Percentiles rank a stretch among this genome's conserved stretches.
These are phyloP conservation scores for Rhodosorus marinus DNA, from an alignment of 23 red algal species.

Conservation along the genomic window DNA sequence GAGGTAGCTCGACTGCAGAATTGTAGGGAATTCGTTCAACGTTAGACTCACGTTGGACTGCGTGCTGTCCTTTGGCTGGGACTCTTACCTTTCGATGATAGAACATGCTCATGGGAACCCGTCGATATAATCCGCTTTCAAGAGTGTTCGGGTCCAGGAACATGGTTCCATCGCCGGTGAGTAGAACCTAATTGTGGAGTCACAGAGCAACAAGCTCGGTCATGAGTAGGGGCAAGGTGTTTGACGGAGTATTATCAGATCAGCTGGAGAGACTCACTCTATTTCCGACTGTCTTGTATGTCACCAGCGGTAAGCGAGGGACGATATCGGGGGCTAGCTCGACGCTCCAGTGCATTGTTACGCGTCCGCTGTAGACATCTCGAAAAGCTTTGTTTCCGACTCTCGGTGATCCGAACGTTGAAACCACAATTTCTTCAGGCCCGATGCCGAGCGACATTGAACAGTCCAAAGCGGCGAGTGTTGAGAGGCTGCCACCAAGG, in stretches of 20 bases:
- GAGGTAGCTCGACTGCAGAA: conserved; percentile 46
- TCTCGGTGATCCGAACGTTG: not conserved
- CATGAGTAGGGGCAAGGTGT: too few species aligned
- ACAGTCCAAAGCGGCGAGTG: not conserved
- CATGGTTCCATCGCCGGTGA: conserved; percentile 30
- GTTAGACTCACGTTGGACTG: too few species aligned
- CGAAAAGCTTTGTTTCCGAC: not conserved
- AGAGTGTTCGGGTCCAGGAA: conserved; percentile 54
- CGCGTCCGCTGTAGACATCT: conserved; percentile 11
- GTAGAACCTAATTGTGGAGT: too few species aligned
- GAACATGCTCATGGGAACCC: conserved; percentile 24
- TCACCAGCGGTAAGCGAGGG: conserved; percentile 28
- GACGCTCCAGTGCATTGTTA: conserved; percentile 42
- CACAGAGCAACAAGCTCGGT: too few species aligned
- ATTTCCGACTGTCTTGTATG: conserved; percentile 39
- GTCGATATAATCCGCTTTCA: conserved; percentile 35
- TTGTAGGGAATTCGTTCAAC: too few species aligned
- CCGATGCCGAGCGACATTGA: not conserved
- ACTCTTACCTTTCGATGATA: conserved; percentile 52
- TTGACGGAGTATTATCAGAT: too few species aligned
- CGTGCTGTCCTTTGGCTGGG: too few species aligned
- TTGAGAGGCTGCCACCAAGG: not conserved
- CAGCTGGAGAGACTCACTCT: too few species aligned
- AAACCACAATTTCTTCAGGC: not conserved
- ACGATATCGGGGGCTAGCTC: conserved; percentile 47